Evolutionary conservation across 2,329 filamentous ascomycete species (phyloP).

Genomic region (Huntiella moniliformis): DNA sequence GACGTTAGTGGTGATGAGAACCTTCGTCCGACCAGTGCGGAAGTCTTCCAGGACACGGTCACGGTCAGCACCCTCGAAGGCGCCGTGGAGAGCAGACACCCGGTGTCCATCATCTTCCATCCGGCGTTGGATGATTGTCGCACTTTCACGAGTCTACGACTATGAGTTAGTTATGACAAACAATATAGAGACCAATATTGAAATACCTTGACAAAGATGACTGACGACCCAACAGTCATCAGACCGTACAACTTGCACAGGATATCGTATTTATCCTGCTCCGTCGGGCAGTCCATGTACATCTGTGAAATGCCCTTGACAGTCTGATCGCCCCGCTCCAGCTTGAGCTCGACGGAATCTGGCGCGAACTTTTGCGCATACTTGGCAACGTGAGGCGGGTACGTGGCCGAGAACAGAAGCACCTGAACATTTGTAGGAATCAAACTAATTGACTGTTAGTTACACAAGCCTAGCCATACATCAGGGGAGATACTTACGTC

Average conservation of each 20-base stretch:
- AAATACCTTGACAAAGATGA: constrained; percentile 83
- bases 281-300: constrained; percentile 78
- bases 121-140: constrained; percentile 63
- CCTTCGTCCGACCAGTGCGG: constrained; percentile 72
- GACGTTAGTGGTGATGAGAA: constrained; percentile 94
- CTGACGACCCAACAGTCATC: constrained; percentile 91
- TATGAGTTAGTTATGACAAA: constrained; percentile 1
- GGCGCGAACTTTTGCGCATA: constrained; percentile 78
- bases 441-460: constrained; percentile 33
- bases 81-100: constrained; percentile 76
- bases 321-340: constrained; percentile 79
- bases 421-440: constrained; percentile 63
- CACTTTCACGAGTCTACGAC: constrained; percentile 61
- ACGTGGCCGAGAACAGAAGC: constrained; percentile 87
- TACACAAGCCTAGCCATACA: neutral
- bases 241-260: constrained; percentile 87
- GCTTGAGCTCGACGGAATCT: constrained; percentile 66
- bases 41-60: constrained; percentile 76
- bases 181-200: neutral
- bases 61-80: constrained; percentile 64
- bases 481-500: constrained; percentile 32
- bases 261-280: constrained; percentile 69
- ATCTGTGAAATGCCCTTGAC: constrained; percentile 96
- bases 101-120: constrained; percentile 84
- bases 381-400: constrained; percentile 66